Percentiles rank a stretch among this genome's conserved stretches.
phyloP scores from a whole-genome alignment of 306 rosid species.

The Vigna trinervia region DNA sequence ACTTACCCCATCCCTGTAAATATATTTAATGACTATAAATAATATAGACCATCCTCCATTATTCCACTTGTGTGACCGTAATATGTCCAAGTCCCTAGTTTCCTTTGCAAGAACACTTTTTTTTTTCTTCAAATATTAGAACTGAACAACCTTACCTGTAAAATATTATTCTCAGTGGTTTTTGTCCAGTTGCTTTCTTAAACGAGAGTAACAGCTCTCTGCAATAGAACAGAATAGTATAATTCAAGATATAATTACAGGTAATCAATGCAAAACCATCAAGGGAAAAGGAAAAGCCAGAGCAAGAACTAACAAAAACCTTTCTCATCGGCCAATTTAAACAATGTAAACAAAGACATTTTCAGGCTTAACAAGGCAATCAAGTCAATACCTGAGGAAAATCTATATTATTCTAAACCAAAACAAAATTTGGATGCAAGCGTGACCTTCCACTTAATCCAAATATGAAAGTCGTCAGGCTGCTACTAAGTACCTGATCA shows the following conservation, averaged over 20 bases:
- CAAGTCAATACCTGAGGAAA: neutral
- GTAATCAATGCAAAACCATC: constrained; percentile 23
- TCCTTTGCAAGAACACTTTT: neutral
- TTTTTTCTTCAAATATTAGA: constrained; percentile 7
- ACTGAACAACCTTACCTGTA: constrained; percentile 47
- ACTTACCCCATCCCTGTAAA: constrained; percentile 71
- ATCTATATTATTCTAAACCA: neutral
- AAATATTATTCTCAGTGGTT: constrained; percentile 59
- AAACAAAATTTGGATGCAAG: neutral
- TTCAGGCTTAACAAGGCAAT: neutral
- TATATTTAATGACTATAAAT: neutral
- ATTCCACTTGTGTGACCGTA: neutral
- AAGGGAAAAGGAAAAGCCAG: constrained; percentile 1
- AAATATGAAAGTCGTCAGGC: neutral
- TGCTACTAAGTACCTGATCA: constrained; percentile 67
- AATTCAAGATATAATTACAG: constrained; percentile 1
- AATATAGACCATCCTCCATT: neutral
- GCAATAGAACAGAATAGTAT: constrained; percentile 39
- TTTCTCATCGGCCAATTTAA: neutral
- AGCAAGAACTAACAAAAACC: constrained; percentile 1
- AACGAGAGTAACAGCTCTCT: constrained; percentile 67
- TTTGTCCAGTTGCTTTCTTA: constrained; percentile 63
- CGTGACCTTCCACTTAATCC: constrained; percentile 5
- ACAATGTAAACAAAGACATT: neutral
- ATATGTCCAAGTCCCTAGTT: constrained; percentile 11